Evolutionary conservation across 2,329 filamentous ascomycete genomes (phyloP).

Genomic region (Dothidotthia symphoricarpi): DNA sequence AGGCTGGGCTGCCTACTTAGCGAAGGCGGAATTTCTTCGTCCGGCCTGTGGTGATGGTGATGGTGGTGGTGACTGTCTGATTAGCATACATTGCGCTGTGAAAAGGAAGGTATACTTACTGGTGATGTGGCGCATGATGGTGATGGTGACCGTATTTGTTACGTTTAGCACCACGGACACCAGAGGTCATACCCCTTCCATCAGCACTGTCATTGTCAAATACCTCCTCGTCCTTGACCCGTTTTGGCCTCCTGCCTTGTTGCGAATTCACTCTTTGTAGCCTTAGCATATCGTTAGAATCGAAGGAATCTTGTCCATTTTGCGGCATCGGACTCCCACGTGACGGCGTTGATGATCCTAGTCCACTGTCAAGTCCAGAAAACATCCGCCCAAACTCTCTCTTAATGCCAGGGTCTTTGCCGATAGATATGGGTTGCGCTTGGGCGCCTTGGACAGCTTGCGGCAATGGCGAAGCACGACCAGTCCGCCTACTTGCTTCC

Average conservation of each 20-base stretch:
- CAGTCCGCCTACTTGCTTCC: slow-evolving; percentile 77
- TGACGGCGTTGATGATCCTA: slow-evolving; percentile 58
- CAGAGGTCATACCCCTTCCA: slow-evolving; percentile 61
- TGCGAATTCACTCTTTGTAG: slow-evolving; percentile 41
- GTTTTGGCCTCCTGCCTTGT: slow-evolving; percentile 49
- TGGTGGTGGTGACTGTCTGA: slow-evolving; percentile 51
- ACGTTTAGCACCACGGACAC: slow-evolving; percentile 67
- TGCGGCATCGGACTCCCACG: slow-evolving; percentile 51
- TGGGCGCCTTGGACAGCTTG: slow-evolving; percentile 94
- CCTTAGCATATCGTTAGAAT: slow-evolving; percentile 30
- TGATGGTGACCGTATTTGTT: slow-evolving; percentile 57
- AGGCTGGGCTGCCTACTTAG: slow-evolving; percentile 25
- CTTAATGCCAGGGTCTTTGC: slow-evolving; percentile 85
- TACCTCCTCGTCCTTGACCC: slow-evolving; percentile 74
- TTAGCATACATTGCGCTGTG: slow-evolving; percentile 3
- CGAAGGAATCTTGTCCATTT: slow-evolving; percentile 26
- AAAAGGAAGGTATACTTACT: slow-evolving; percentile 43
- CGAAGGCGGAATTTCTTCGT: slow-evolving; percentile 47
- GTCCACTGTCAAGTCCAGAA: slow-evolving; percentile 78
- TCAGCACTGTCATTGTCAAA: slow-evolving; percentile 65
- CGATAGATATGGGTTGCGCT: slow-evolving; percentile 72
- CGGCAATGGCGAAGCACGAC: slow-evolving; percentile 81
- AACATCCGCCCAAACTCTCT: slow-evolving; percentile 95
- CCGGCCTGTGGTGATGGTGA: slow-evolving; percentile 55
- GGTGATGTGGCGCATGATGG: slow-evolving; percentile 54